A percentile compares a stretch with the other conserved stretches of the same genome.
These are phyloP conservation scores for Claviceps maximensis DNA, from an alignment of 2,329 filamentous ascomycete genomes.

Conservation along the genomic window DNA sequence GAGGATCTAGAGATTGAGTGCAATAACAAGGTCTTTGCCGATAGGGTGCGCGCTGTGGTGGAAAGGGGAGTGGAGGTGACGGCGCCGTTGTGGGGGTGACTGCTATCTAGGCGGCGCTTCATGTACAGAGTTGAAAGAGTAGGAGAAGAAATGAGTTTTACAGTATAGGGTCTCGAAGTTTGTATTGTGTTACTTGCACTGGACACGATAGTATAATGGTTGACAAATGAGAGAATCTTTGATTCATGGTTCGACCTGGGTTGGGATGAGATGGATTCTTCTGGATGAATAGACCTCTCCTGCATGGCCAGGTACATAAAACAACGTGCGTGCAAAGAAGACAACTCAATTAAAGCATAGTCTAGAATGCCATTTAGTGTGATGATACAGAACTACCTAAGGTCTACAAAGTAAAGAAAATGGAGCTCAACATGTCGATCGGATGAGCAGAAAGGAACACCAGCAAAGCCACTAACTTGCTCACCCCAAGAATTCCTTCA, in stretches of 20 bases:
- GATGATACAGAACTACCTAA: constrained; percentile 18
- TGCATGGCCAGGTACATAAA: not conserved
- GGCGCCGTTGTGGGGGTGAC: constrained; percentile 53
- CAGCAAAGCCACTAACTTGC: not conserved
- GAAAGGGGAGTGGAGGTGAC: constrained; percentile 83
- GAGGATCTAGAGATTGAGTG: constrained; percentile 88
- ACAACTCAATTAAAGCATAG: not conserved
- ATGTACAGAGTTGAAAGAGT: not conserved
- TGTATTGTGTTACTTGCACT: not conserved
- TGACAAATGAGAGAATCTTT: not conserved
- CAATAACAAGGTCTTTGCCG: constrained; percentile 60
- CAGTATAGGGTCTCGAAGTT: not conserved
- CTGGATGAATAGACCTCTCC: not conserved
- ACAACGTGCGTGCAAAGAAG: not conserved
- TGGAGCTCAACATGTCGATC: constrained; percentile 5
- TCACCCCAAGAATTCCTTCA: constrained; percentile 41
- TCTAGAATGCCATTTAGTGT: constrained; percentile 9
- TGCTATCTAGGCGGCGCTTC: too few species aligned
- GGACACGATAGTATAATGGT: not conserved
- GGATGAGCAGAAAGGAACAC: not conserved
- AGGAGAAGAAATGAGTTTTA: not conserved
- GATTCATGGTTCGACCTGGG: not conserved
- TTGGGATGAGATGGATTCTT: not conserved
- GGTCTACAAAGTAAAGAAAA: constrained; percentile 18
- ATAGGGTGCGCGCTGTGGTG: constrained; percentile 77